phyloP scores from a whole-genome alignment of 352 stramenopile genomes.

The Phytophthora uliginosa region DNA sequence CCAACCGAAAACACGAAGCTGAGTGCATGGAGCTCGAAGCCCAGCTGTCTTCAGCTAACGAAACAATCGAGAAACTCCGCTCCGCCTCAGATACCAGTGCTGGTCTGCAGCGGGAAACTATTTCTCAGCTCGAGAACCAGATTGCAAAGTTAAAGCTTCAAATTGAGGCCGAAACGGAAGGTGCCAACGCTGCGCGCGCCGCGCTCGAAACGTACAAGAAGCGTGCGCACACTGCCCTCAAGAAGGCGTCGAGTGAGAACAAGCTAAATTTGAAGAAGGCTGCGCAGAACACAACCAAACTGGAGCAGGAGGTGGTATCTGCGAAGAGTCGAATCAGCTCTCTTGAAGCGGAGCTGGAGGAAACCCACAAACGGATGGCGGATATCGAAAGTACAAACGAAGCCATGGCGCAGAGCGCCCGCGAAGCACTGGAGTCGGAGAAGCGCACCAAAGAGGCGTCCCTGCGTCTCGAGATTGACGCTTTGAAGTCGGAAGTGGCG shows the following conservation, averaged over 20 bases:
- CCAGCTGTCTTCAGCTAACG: conserved; percentile 44
- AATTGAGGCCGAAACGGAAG: conserved; percentile 63
- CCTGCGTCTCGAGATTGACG: conserved; percentile 42
- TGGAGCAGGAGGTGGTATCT: conserved; percentile 56
- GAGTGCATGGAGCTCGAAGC: conserved; percentile 34
- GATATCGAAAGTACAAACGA: conserved; percentile 34
- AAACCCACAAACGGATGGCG: conserved; percentile 32
- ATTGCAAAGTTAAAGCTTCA: conserved; percentile 40
- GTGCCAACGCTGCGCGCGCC: conserved; percentile 49
- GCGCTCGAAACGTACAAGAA: conserved; percentile 89
- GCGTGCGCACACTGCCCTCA: conserved; percentile 75
- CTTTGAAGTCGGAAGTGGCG: conserved; percentile 45
- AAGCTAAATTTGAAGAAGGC: conserved; percentile 70
- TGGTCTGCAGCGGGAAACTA: conserved; percentile 23
- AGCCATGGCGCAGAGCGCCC: conserved; percentile 23
- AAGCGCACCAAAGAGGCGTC: conserved; percentile 32
- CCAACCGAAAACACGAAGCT: conserved; percentile 26
- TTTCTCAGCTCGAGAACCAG: conserved; percentile 41
- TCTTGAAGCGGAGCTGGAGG: conserved; percentile 50
- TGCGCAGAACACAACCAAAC: conserved; percentile 46
- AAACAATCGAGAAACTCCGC: conserved; percentile 47
- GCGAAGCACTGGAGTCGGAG: conserved; percentile 43
- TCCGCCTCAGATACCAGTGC: conserved; percentile 19
- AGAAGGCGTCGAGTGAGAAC: conserved; percentile 79
- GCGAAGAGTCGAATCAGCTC: conserved; percentile 47